Base-by-base conservation (phyloP, 129 eudicot genomes). In the Flaveria sonorensis region DNA sequence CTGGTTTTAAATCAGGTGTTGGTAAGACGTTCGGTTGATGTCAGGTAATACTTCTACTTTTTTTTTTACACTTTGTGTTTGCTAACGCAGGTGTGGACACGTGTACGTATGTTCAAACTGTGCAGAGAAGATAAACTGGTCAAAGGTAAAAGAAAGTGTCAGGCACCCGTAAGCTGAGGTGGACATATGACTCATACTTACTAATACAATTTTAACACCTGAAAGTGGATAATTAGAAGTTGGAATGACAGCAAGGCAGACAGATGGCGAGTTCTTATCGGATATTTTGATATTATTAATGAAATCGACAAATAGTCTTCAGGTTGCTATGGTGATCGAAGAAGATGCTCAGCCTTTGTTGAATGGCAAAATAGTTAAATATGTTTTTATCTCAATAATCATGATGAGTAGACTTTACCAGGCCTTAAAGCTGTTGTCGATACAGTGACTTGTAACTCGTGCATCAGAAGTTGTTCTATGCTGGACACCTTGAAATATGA, bases 131-230 rank as follows among this genome's bases (percentile, higher is more conserved):
- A 67, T 81, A 84, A 81, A 20, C 81, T 94, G 88, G 87, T 91
- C 65, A 70, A 83, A 32, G 75, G 62, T 59, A 79, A 70, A 72
- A 86, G 87, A 46, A 91, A 81, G 75, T 87, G 93, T 78, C 48
- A 73, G 57, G 97, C 98, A 79, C 98, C 96, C 30, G 86, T 88
- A 69, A 71, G 88, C 92, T 71, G 85, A 84, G 90, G 85, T 88
- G 88, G 68, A 89, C 85, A 61, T 88, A 45, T 77, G 2, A 40
- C 26, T 16, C 69, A 85, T 74, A 80, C 71, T 67, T 68, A 81
- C 82, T 45, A 30, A 66, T 79, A 82, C 84, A 83, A 53, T 74
- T 75, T 76, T 45, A 77, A 75, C 81, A 52, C 46, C 14, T 75
- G 15, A 71, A 21, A 63, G 64, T 63, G 39, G 57, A 68, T 32